Base-by-base conservation (phyloP, 352 stramenopile genomes). In the Phytophthora cajani region DNA sequence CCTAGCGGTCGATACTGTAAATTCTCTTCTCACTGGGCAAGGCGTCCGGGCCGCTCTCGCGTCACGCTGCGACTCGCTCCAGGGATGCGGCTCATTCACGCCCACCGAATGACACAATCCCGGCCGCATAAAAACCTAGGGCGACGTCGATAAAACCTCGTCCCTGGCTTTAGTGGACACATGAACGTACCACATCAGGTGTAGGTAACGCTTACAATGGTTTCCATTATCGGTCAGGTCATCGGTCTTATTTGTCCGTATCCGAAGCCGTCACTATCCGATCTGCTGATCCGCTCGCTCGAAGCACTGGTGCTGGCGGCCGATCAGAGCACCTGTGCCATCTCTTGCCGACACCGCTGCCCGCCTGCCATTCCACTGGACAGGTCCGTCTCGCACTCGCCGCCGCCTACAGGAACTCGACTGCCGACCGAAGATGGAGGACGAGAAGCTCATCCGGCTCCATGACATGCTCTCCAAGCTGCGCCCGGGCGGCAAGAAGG, bases 391-490 rank as follows among this genome's bases (percentile, higher is more conserved):
- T 5, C 32, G 57, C 54, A 49, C 21, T 6, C 30, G 5, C 11
- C 49, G 21, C 21, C 10, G 21, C 49, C n/a, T 23, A 5, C 46
- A 30, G 46, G 47, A 53, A 36, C 25, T 12, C 57, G 57, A 56
- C 44, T 27, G 33, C 1, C 12, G 27, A 49, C 19, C 23, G 3
- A 60, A 56, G n/a, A 94, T 95, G 88, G 88, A 95, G 76, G 84
- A 92, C 42, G 69, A 81, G 69, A 95, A 95, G 82, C 86, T 95
- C 56, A 83, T 94, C 60, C 76, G 88, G 62, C 79, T 95, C 62
- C 88, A 95, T 80, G 86, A 95, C 59, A 88, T 91, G 81, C 86
- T 95, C 64, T 91, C 87, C 7, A 90, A 89, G 82, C 84, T 95
- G 52, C 88, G 88, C 16, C 88, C 88, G 9, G 86, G 87, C 42